Conservation (phyloP, 2,329 filamentous ascomycete species). For the Colletotrichum spaethianum region DNA sequence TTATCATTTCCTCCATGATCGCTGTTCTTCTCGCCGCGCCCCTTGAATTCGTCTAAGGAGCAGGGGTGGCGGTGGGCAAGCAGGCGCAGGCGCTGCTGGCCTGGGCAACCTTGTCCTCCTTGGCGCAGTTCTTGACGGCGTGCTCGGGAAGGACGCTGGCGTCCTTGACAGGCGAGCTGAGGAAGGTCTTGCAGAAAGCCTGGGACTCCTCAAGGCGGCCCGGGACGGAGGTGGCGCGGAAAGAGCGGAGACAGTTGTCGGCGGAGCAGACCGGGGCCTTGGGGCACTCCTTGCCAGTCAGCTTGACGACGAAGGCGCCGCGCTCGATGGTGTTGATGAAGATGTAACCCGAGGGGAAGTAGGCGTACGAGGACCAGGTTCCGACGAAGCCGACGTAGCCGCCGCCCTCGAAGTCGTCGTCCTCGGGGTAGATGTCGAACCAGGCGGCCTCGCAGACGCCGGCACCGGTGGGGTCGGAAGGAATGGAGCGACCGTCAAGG, state of each 20-base stretch:
- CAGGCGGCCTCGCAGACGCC: slow-evolving; percentile 62
- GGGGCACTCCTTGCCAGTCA: slow-evolving; percentile 42
- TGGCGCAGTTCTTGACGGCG: slow-evolving; percentile 43
- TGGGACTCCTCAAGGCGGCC: slow-evolving; percentile 51
- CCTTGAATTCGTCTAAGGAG: slow-evolving; percentile 4
- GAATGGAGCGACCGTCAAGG: slow-evolving; percentile 54
- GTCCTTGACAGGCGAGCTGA: slow-evolving; percentile 40
- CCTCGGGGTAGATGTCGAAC: slow-evolving; percentile 67
- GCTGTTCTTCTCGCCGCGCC: rapidly evolving
- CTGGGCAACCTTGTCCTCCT: slow-evolving; percentile 43
- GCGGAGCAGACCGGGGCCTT: slow-evolving; percentile 47
- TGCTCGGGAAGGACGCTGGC: slow-evolving; percentile 43
- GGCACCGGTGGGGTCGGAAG: slow-evolving; percentile 59
- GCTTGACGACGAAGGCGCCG: slow-evolving; percentile 64
- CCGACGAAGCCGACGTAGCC: slow-evolving; percentile 58
- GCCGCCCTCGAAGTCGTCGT: slow-evolving; percentile 56
- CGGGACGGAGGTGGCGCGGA: slow-evolving; percentile 51
- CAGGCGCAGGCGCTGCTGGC: slow-evolving; percentile 45
- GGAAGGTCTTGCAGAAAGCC: slow-evolving; percentile 50
- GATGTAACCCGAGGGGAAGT: slow-evolving; percentile 64
- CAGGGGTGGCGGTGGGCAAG: slow-evolving; percentile 43
- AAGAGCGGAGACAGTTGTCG: slow-evolving; percentile 56
- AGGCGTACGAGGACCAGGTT: slow-evolving; percentile 64
- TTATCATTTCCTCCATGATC: not conserved
- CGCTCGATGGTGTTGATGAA: slow-evolving; percentile 68